Evolutionary conservation across 129 eudicot species (phyloP).

Genomic region (Chrysanthemum lavandulifolium): DNA sequence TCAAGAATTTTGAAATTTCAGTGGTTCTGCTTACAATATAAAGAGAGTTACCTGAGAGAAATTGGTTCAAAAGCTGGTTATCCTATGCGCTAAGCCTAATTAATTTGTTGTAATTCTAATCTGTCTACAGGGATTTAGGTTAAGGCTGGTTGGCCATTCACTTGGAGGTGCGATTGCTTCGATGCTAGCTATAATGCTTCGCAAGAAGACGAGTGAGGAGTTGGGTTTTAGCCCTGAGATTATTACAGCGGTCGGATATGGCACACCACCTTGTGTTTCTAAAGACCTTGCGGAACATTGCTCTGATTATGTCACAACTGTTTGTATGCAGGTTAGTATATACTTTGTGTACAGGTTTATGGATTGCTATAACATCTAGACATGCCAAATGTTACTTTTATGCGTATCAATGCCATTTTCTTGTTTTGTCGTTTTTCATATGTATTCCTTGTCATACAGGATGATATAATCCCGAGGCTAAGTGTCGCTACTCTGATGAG

Average conservation of each 20-base stretch:
- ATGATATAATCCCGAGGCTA: constrained; percentile 90
- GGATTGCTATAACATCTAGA: neutral
- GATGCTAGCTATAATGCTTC: constrained; percentile 85
- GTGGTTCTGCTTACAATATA: too few relatives aligned
- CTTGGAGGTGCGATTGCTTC: constrained; percentile 96
- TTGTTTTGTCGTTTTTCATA: neutral
- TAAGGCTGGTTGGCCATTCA: constrained; percentile 97
- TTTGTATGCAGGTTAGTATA: constrained; percentile 82
- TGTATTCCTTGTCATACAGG: constrained; percentile 41
- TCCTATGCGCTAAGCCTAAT: neutral
- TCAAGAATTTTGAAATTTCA: too few relatives aligned
- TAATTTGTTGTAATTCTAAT: constrained; percentile 38
- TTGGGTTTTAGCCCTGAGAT: constrained; percentile 86
- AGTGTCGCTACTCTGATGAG: constrained; percentile 80
- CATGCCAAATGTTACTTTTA: neutral
- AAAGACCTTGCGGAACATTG: constrained; percentile 74
- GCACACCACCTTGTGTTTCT: constrained; percentile 95
- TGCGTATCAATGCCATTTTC: neutral
- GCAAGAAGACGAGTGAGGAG: constrained; percentile 58
- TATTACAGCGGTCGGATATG: constrained; percentile 79
- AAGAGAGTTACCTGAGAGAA: too few relatives aligned
- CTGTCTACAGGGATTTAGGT: constrained; percentile 91
- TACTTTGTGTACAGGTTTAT: neutral
- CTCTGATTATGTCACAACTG: constrained; percentile 66
- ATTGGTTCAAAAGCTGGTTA: too few relatives aligned